Evolutionary conservation across 768 basidiomycete genomes (phyloP), one percentile per base, ranked within the genome.

Genomic region (Pleurotus giganteus): DNA sequence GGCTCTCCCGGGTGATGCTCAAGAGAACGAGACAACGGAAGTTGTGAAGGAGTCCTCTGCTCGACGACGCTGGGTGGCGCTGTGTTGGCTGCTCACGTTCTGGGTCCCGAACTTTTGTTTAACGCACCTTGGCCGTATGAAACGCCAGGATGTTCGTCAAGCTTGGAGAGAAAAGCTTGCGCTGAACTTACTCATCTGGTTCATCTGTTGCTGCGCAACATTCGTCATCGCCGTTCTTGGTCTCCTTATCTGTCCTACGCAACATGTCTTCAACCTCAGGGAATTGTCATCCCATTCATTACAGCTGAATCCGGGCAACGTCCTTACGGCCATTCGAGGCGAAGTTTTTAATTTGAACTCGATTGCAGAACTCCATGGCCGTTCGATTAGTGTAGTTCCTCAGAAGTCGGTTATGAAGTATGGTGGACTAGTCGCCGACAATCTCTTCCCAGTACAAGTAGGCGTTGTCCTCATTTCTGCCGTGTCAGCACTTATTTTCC

Each of bases 161-260:
- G 97, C 97, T 1, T 99, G 97, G 97, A 77, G 96, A 56, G 97
- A 98, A 72, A 98, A 99, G 70, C 77, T 98, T 1, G 91, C 93
- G 2, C 81, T 98, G 65, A 98, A 98, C 69, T 70, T 99, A 56
- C 75, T 99, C 71, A 98, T 99, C 62, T 98, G 95, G 96, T 84
- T 97, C 65, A 76, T 91, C 27, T 98, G 94, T 59, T 88, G 70
- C n/a, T 84, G 84, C 61, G 87, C 93, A 0, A 79, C 94, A 44
- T 98, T 99, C 69, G 89, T 99, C 63, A 95, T 98, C 64, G 92
- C 91, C 8, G 69, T 95, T 23, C 77, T 98, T 26, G 93, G 92
- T 9, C 68, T 80, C 51, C 69, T 99, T 56, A 98, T 99, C 69
- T 99, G 97, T 65, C 97, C 97, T 1, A 91, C 86, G 59, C 86